phyloP scores from a whole-genome alignment of 805 yeast species.

The Saccharomyces kudriavzevii region DNA sequence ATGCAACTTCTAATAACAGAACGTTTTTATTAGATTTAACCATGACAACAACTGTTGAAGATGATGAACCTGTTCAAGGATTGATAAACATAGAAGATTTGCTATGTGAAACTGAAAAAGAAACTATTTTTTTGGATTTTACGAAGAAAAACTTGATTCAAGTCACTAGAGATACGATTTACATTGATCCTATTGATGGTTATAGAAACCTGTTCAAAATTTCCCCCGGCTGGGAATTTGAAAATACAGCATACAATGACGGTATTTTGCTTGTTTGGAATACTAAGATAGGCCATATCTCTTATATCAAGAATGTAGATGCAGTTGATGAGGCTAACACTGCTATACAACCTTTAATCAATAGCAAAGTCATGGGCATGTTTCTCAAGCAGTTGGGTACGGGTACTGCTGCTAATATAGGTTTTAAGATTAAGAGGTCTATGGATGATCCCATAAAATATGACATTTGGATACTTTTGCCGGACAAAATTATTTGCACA shows the following conservation, averaged over 20 bases:
- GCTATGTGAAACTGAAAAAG: conserved; percentile 4
- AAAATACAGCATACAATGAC: conserved; percentile 6
- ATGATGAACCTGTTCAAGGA: not conserved
- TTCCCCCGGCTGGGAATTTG: conserved; percentile 8
- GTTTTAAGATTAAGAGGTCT: not conserved
- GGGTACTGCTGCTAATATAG: not conserved
- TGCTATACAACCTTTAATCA: not conserved
- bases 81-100: conserved; percentile 17
- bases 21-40: conserved; percentile 6
- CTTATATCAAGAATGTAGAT: conserved; percentile 2
- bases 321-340: conserved; percentile 1
- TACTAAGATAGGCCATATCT: conserved; percentile 1
- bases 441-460: not conserved
- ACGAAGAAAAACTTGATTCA: conserved; percentile 12
- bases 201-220: not conserved
- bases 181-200: conserved; percentile 4
- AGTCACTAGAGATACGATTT: conserved; percentile 7
- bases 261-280: conserved; percentile 16
- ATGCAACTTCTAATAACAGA: conserved; percentile 4
- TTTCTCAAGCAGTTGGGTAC: not conserved
- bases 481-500: not conserved
- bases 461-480: not conserved
- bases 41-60: not conserved
- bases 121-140: conserved; percentile 7
- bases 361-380: not conserved